Evolutionary conservation across 1,139 yeast genomes (phyloP).

Genomic region (Debaryomyces subglobosus): DNA sequence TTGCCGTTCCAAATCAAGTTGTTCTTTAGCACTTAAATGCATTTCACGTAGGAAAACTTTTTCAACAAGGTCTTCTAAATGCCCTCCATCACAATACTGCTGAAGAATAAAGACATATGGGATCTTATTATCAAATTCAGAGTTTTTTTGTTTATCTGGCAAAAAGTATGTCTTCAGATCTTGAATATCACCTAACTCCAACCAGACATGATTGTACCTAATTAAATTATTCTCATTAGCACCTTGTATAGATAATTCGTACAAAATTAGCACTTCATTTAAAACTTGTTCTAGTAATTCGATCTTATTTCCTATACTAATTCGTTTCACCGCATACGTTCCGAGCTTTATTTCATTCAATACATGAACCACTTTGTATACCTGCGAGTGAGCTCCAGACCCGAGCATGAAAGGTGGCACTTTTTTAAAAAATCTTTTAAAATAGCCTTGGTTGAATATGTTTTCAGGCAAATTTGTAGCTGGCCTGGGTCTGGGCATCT

Average conservation of each 20-base stretch:
- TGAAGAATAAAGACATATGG: constrained; percentile 86
- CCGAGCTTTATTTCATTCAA: constrained; percentile 75
- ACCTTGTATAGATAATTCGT: constrained; percentile 46
- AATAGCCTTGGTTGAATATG: constrained; percentile 74
- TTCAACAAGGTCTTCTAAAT: constrained; percentile 67
- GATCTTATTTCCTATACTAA: constrained; percentile 78
- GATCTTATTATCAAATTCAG: constrained; percentile 29
- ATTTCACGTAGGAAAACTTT: constrained; percentile 29
- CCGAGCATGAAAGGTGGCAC: constrained; percentile 55
- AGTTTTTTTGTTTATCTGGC: constrained; percentile 20
- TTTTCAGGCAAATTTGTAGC: constrained; percentile 33
- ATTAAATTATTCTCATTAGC: constrained; percentile 63
- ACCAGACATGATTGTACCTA: constrained; percentile 89
- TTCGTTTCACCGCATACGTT: constrained; percentile 78
- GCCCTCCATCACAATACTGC: constrained; percentile 89
- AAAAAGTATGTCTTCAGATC: constrained; percentile 40
- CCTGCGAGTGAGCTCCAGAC: constrained; percentile 83
- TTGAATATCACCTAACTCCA: constrained; percentile 68
- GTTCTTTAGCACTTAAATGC: constrained; percentile 29
- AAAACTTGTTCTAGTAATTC: constrained; percentile 69
- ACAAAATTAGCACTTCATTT: constrained; percentile 71
- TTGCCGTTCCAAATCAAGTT: constrained; percentile 27
- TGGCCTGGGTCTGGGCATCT: constrained; percentile 2
- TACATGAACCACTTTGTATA: constrained; percentile 78
- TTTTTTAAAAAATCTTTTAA: constrained; percentile 63